Conservation (phyloP, 129 eudicot species). For the Helianthus annuus region HanXRQr2.0-SUNRISE NC_035439.2:139050189-139050688, state of each 20-base stretch:
- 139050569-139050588: conserved; percentile 11
- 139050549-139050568: not conserved
- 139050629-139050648: conserved; percentile 19
- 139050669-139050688: conserved; percentile 61
- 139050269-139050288: too few species aligned
- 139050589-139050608: not conserved
- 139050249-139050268: too few species aligned
- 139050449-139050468: not conserved
- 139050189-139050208: too few species aligned
- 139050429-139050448: not conserved
- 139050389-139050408: too few species aligned
- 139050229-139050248: too few species aligned
- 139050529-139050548: conserved; percentile 6
- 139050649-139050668: conserved; percentile 48
- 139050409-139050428: not conserved
- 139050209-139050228: too few species aligned
- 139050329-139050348: not conserved
- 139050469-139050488: conserved; percentile 19
- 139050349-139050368: not conserved
- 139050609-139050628: conserved; percentile 5
- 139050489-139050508: conserved; percentile 7
- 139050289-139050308: not conserved
- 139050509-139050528: not conserved
- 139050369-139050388: not conserved
- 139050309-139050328: too few species aligned